These are phyloP conservation scores for Cylindrotheca fusiformis DNA, from an alignment of 108 stramenopile species.

Conservation along the genomic window DNA sequence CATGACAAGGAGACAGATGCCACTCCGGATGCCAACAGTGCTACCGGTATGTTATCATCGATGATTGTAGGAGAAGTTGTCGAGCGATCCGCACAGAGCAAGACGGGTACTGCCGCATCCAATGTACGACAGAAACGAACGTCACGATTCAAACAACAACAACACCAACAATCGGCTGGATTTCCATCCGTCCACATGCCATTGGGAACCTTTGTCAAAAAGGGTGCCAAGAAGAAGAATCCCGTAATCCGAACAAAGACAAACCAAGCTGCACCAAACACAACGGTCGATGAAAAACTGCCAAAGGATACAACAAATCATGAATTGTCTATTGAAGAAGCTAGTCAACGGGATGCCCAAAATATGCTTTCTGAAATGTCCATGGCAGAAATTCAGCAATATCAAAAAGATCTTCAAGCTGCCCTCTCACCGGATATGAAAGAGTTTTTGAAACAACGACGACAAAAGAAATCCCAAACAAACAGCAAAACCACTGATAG, in stretches of 20 bases:
- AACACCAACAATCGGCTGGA: constrained; percentile 19
- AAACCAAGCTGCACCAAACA: not conserved
- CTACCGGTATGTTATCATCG: not conserved
- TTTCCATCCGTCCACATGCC: constrained; percentile 50
- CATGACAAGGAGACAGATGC: not conserved
- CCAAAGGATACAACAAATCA: not conserved
- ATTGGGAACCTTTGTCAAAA: constrained; percentile 49
- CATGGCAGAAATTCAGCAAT: constrained; percentile 52
- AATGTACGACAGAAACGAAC: not conserved
- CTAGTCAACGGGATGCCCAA: constrained; percentile 32
- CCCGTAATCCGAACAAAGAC: not conserved
- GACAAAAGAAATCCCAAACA: constrained; percentile 18
- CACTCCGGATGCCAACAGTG: not conserved
- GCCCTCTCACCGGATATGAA: constrained; percentile 69
- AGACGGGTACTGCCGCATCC: not conserved
- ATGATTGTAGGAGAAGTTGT: constrained; percentile 32
- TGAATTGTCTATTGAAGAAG: constrained; percentile 16
- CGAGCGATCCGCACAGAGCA: constrained; percentile 11
- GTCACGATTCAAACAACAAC: constrained; percentile 25
- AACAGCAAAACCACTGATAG: not conserved
- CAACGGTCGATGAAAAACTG: not conserved
- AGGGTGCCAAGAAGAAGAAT: not conserved
- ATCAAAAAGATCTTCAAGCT: constrained; percentile 48
- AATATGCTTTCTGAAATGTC: constrained; percentile 73
- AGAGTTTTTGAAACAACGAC: constrained; percentile 56